Conservation (phyloP, 768 basidiomycete genomes). For the Leccinum uliginosum region DNA sequence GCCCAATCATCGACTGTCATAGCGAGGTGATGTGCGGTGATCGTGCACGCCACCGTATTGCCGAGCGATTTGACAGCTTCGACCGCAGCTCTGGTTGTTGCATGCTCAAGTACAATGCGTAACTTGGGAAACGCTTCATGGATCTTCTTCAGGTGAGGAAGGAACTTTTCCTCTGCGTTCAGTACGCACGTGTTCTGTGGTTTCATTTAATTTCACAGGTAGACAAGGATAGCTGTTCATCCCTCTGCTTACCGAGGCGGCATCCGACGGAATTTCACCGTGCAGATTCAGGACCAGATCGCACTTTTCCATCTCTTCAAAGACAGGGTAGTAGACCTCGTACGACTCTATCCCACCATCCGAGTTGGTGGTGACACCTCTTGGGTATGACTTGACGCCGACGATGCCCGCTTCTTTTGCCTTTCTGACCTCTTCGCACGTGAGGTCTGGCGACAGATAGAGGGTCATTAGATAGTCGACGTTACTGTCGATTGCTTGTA, state of each 20-base stretch:
- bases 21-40: constrained; percentile 93
- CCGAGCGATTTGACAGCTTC: constrained; percentile 78
- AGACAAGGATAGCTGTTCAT: background rate
- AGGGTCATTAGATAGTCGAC: constrained; percentile 94
- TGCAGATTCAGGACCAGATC: constrained; percentile 96
- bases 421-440: constrained; percentile 85
- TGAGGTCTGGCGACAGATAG: constrained; percentile 89
- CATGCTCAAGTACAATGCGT: constrained; percentile 95
- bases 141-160: constrained; percentile 80
- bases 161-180: constrained; percentile 88
- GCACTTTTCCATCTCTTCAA: constrained; percentile 89
- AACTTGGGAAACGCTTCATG: constrained; percentile 82
- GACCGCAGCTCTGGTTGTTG: constrained; percentile 88
- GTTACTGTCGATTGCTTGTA: constrained; percentile 69
- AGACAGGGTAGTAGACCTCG: constrained; percentile 87
- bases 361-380: constrained; percentile 96
- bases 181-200: constrained; percentile 82
- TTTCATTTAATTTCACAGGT: background rate
- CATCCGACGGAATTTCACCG: constrained; percentile 93
- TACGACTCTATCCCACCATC: constrained; percentile 96
- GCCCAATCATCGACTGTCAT: constrained; percentile 97
- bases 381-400: constrained; percentile 94
- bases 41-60: constrained; percentile 87
- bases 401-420: constrained; percentile 81
- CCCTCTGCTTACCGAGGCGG: constrained; percentile 41